phyloP scores from a whole-genome alignment of 352 stramenopile genomes.

The Globisporangium spinosum region DNA sequence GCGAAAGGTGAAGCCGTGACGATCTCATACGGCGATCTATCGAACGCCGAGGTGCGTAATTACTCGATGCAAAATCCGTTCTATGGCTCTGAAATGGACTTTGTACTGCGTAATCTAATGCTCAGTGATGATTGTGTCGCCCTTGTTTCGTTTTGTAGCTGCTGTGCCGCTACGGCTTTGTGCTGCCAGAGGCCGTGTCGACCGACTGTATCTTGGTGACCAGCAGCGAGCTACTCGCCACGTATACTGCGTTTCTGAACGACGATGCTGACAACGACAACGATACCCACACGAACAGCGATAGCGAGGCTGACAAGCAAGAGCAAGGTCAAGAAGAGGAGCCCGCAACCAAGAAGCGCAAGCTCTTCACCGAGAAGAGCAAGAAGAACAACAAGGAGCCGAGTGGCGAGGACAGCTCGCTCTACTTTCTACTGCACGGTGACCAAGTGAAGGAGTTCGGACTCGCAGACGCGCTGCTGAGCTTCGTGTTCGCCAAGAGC shows the following conservation, averaged over 20 bases:
- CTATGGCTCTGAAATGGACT: background rate
- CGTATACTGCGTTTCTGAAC: conserved; percentile 34
- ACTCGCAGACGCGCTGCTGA: conserved; percentile 55
- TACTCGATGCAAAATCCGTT: background rate
- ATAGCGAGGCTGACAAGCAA: conserved; percentile 18
- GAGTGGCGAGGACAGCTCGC: conserved; percentile 15
- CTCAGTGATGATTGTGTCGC: background rate
- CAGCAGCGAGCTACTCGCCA: conserved; percentile 36
- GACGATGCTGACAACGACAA: conserved; percentile 32
- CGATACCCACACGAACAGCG: conserved; percentile 21
- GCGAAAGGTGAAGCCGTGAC: conserved; percentile 45
- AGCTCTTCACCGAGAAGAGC: conserved; percentile 28
- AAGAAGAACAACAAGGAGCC: conserved; percentile 2
- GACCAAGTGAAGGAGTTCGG: conserved; percentile 54
- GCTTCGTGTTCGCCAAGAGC: conserved; percentile 51
- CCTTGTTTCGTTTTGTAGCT: conserved; percentile 23
- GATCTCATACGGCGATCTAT: conserved; percentile 70
- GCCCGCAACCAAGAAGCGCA: conserved; percentile 34
- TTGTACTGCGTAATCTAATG: background rate
- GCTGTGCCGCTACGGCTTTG: conserved; percentile 71
- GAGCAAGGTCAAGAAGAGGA: conserved; percentile 20
- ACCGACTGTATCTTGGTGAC: conserved; percentile 56
- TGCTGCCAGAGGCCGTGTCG: conserved; percentile 32
- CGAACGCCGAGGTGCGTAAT: conserved; percentile 57
- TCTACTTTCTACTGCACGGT: conserved; percentile 56